Percentiles rank a stretch among this genome's conserved stretches.
phyloP scores from a whole-genome alignment of 768 basidiomycete species.

The Boletus edulis region DNA sequence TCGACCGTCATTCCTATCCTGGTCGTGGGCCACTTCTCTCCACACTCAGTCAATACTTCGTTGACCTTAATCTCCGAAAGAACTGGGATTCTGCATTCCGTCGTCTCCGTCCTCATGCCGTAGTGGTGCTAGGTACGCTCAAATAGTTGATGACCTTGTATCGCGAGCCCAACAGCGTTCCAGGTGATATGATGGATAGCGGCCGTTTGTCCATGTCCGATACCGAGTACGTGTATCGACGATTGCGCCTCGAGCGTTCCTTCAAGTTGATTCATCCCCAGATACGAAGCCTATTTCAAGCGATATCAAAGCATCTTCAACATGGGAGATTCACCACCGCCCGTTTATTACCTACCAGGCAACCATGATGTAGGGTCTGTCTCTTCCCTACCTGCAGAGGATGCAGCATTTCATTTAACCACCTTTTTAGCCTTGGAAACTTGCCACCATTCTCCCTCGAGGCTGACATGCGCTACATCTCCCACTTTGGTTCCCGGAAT shows the following conservation, averaged over 20 bases:
- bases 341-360: slow-evolving; percentile 76
- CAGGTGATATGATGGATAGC: slow-evolving; percentile 82
- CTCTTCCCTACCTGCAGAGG: background rate
- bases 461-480: slow-evolving; percentile 55
- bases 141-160: background rate
- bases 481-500: slow-evolving; percentile 77
- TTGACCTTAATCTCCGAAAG: slow-evolving; percentile 83
- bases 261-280: slow-evolving; percentile 31
- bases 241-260: background rate
- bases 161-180: background rate
- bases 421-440: slow-evolving; percentile 27
- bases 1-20: slow-evolving; percentile 74
- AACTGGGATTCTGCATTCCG: slow-evolving; percentile 68
- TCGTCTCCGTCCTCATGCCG: slow-evolving; percentile 58
- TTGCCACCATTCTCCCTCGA: slow-evolving; percentile 36
- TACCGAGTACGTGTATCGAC: slow-evolving; percentile 55
- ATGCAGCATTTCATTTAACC: slow-evolving; percentile 1
- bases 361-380: slow-evolving; percentile 87
- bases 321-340: slow-evolving; percentile 38
- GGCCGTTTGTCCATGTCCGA: slow-evolving; percentile 65
- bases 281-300: slow-evolving; percentile 68
- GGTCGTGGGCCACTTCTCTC: slow-evolving; percentile 53
- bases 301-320: slow-evolving; percentile 75
- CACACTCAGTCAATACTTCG: slow-evolving; percentile 58
- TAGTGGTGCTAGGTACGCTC: slow-evolving; percentile 69